phyloP scores from a whole-genome alignment of 768 basidiomycete species.

The Amanita thiersii region DNA sequence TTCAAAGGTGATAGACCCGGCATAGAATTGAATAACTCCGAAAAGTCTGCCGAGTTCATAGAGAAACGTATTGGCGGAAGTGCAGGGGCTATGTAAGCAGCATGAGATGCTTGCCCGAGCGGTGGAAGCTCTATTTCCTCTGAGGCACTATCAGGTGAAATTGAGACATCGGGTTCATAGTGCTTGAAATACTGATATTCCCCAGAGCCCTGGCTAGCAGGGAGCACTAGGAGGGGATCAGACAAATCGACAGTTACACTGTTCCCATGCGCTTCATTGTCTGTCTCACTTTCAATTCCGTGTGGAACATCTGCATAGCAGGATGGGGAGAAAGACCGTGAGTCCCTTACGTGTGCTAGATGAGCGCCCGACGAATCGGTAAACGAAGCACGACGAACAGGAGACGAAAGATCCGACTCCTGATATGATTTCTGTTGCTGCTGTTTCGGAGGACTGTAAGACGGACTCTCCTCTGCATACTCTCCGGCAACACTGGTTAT shows the following conservation, averaged over 20 bases:
- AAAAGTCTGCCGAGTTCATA: conserved; percentile 75
- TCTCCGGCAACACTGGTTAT: too few relatives aligned
- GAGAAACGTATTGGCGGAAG: conserved; percentile 90
- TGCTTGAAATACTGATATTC: background rate
- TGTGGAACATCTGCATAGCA: conserved; percentile 66
- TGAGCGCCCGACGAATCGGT: too few relatives aligned
- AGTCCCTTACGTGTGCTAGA: conserved; percentile 26
- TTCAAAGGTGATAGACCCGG: conserved; percentile 40
- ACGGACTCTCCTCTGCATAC: too few relatives aligned
- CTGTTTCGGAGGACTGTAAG: too few relatives aligned
- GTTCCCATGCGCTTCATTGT: conserved; percentile 43
- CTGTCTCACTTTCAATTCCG: conserved; percentile 66
- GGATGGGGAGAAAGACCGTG: conserved; percentile 50
- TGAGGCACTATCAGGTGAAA: conserved; percentile 27
- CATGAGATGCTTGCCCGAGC: conserved; percentile 56
- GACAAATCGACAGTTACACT: background rate
- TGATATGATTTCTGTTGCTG: too few relatives aligned
- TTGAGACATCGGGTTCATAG: conserved; percentile 19
- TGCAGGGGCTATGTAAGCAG: conserved; percentile 81
- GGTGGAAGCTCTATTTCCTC: conserved; percentile 52
- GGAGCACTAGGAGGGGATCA: conserved; percentile 12
- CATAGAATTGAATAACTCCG: conserved; percentile 57
- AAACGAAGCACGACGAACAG: too few relatives aligned
- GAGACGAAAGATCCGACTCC: too few relatives aligned
- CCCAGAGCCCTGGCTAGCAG: conserved; percentile 13